Conservation (phyloP, 805 yeast species). For the Starmerella sp. region DNA sequence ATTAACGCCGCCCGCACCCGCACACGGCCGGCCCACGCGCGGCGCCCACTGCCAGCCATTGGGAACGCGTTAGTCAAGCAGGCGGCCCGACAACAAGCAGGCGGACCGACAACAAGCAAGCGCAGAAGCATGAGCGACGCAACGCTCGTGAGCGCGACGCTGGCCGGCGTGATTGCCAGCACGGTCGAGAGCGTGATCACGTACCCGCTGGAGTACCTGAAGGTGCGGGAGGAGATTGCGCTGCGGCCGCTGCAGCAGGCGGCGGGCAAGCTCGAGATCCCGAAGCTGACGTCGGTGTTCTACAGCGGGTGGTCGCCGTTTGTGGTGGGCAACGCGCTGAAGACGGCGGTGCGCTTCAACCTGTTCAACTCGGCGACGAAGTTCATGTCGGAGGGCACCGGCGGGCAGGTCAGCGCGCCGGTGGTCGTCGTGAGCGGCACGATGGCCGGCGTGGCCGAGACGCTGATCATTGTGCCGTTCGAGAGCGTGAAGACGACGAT, state of each 20-base stretch:
- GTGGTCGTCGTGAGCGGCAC: conserved; percentile 62
- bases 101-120: background rate
- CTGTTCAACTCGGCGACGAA: conserved; percentile 65
- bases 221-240: conserved; percentile 30
- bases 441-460: conserved; percentile 74
- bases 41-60: background rate
- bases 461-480: conserved; percentile 70
- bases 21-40: too few species aligned
- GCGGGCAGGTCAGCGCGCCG: conserved; percentile 41
- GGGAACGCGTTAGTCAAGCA: background rate
- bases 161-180: conserved; percentile 33
- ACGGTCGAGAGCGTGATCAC: conserved; percentile 31
- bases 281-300: conserved; percentile 21
- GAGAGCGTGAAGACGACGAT: conserved; percentile 68
- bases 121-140: conserved; percentile 6
- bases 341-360: conserved; percentile 61
- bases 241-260: conserved; percentile 15
- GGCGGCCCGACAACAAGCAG: background rate
- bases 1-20: too few species aligned
- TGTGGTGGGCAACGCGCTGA: conserved; percentile 60
- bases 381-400: conserved; percentile 41
- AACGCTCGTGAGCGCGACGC: conserved; percentile 27
- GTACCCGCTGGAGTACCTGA: conserved; percentile 34
- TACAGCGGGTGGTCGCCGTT: conserved; percentile 63
- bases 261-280: conserved; percentile 16